Base-by-base conservation (phyloP, 2,329 filamentous ascomycete species). In the Ceratocystiopsis brevicomis region DNA sequence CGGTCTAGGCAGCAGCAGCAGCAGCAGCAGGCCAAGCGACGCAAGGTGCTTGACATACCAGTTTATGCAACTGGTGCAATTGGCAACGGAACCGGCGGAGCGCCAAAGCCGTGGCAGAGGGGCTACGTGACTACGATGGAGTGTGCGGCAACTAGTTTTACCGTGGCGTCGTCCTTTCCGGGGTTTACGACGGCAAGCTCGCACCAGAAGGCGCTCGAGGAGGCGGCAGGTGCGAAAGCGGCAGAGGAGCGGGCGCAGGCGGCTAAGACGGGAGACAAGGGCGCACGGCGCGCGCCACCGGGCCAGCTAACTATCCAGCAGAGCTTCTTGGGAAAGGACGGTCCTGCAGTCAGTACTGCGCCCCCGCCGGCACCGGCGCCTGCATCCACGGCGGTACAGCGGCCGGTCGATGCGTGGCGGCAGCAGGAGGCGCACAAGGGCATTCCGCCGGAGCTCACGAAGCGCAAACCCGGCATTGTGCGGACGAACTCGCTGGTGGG, bases 131-230 rank as follows among this genome's bases (percentile, higher is more conserved):
- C 76, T 6, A 81, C 76, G 1, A 80, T 81, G 73, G 69, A 73
- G 39, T 62, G 66, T 43, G 59, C 40, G 1, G 18, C 67, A 0
- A 59, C 66, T 0, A 66, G 59, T 0, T 82, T 82, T 47, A 79
- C 74, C 0, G 65, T 76, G 43, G 64, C 70, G 6, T 62, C 65
- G 25, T 30, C 15, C 33, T 58, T 71, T 10, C 61, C 68, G 0
- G 75, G 72, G 0, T 82, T 83, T 49, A 73, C 71, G n/a, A 72
- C 71, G 11, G 73, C 76, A 3, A 66, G 67, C 11, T 61, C 68
- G 17, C 73, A 78, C 50, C 67, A 66, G 42, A 58, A 60, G 2
- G 59, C 55, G 10, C 54, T 67, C 25, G 25, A 30, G 16, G 46
- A 55, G 21, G 57, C 57, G 0, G 57, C 62, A 25, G 57, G 59